These are phyloP conservation scores for Macrolepiota fuliginosa DNA, from an alignment of 768 basidiomycete genomes.

Conservation along the genomic window DNA sequence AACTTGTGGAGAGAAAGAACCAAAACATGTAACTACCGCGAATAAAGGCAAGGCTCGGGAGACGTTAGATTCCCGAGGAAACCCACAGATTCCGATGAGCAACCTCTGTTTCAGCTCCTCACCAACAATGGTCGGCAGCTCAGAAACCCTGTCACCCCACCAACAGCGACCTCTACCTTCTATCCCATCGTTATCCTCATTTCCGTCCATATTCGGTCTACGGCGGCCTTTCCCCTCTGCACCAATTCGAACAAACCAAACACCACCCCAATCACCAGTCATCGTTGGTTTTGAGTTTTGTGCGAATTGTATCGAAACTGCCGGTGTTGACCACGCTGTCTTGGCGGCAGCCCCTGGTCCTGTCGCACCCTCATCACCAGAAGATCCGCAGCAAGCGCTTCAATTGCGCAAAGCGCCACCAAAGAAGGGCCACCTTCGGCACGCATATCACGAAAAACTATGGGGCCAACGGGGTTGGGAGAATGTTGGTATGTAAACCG, in stretches of 20 bases:
- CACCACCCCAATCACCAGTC: constrained; percentile 14
- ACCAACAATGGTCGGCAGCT: constrained; percentile 31
- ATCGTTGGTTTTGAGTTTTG: constrained; percentile 80
- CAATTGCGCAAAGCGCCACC: constrained; percentile 68
- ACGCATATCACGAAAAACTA: constrained; percentile 83
- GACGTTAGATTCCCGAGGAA: constrained; percentile 14
- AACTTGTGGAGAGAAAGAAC: constrained; percentile 78
- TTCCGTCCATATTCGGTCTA: constrained; percentile 20
- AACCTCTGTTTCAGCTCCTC: constrained; percentile 29
- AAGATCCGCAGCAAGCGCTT: constrained; percentile 51
- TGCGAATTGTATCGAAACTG: constrained; percentile 70
- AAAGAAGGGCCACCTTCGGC: constrained; percentile 75
- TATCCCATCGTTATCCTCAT: constrained; percentile 36
- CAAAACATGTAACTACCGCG: constrained; percentile 24
- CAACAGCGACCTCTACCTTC: constrained; percentile 16
- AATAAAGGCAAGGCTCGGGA: constrained; percentile 49
- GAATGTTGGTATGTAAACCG: constrained; percentile 69
- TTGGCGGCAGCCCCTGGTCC: constrained; percentile 46
- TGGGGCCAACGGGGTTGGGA: constrained; percentile 87
- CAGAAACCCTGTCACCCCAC: constrained; percentile 4
- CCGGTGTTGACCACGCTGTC: constrained; percentile 77
- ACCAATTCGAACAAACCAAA: constrained; percentile 15
- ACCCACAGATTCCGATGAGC: constrained; percentile 1
- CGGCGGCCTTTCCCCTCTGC: constrained; percentile 9
- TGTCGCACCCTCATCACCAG: constrained; percentile 47